Conservation (phyloP, 305 asterid species). For the Fraxinus baroniana region DNA sequence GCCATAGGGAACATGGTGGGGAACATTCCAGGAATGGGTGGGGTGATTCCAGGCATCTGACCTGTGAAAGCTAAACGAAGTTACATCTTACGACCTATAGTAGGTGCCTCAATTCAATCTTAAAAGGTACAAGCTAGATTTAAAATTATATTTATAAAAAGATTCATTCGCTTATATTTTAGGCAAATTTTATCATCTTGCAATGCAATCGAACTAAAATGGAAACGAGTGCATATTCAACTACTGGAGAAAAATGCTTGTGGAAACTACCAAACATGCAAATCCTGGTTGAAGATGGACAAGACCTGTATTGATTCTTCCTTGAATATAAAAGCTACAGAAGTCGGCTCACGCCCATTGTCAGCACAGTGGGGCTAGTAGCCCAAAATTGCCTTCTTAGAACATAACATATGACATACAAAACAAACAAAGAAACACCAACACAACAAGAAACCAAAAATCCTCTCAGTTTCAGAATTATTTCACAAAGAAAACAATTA, state of each 20-base stretch:
- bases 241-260: constrained; percentile 29
- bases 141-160: constrained; percentile 2
- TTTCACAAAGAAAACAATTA: constrained; percentile 59
- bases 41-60: constrained; percentile 64
- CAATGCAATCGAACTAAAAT: constrained; percentile 16
- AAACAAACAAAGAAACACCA: constrained; percentile 96
- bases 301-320: constrained; percentile 92
- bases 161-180: constrained; percentile 15
- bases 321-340: constrained; percentile 97
- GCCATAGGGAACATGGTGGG: constrained; percentile 73
- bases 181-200: constrained; percentile 23
- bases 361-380: constrained; percentile 99
- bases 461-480: constrained; percentile 77
- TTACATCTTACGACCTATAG: constrained; percentile 31
- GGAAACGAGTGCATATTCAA: constrained; percentile 20
- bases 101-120: constrained; percentile 20
- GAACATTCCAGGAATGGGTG: constrained; percentile 77
- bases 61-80: constrained; percentile 51
- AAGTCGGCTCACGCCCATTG: constrained; percentile 99
- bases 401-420: constrained; percentile 90
- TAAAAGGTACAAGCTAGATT: constrained; percentile 20
- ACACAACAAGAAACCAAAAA: constrained; percentile 91
- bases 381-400: constrained; percentile 99
- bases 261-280: constrained; percentile 68
- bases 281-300: constrained; percentile 95